A percentile compares a stretch with the other conserved stretches of the same genome.
These are phyloP conservation scores for Diacronema lutheri DNA, from an alignment of 78 protist genomes.

Conservation along the genomic window DNA sequence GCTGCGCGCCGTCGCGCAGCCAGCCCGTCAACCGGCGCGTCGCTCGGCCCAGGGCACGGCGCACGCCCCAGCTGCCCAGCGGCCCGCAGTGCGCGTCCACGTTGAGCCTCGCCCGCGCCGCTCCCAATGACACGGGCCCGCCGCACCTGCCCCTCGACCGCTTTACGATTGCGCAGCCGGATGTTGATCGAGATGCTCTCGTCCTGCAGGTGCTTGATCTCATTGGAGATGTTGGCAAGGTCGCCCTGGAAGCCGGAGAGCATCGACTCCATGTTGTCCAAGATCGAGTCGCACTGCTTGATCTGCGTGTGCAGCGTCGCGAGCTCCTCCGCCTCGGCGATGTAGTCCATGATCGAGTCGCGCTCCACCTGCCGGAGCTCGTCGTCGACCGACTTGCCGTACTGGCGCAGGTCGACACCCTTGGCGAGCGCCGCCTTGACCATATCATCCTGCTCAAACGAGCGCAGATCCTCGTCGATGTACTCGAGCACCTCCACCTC, in stretches of 20 bases:
- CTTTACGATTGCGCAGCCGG: conserved; percentile 38
- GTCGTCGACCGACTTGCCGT: background rate
- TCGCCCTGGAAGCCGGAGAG: conserved; percentile 47
- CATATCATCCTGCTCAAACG: background rate
- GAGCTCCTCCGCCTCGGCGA: conserved; percentile 23
- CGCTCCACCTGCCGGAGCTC: conserved; percentile 8
- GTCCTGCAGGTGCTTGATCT: conserved; percentile 60
- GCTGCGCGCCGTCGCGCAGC: too few relatives aligned
- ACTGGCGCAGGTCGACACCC: conserved; percentile 24
- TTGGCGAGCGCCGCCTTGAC: conserved; percentile 32
- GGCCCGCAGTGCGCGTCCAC: too few relatives aligned
- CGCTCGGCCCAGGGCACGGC: too few relatives aligned
- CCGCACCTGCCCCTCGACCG: background rate
- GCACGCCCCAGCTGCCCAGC: too few relatives aligned
- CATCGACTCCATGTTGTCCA: conserved; percentile 46
- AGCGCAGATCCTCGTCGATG: background rate
- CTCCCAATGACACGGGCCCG: too few relatives aligned
- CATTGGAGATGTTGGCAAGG: conserved; percentile 39
- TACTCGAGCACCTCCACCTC: background rate
- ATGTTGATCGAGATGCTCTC: conserved; percentile 46
- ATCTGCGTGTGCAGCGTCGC: conserved; percentile 47
- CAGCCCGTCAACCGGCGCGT: too few relatives aligned
- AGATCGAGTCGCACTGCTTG: conserved; percentile 37
- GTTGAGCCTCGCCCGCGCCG: too few relatives aligned
- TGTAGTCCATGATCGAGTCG: conserved; percentile 29